Evolutionary conservation across 1,139 yeast species (phyloP).

Genomic region (Blastobotrys elegans): DNA sequence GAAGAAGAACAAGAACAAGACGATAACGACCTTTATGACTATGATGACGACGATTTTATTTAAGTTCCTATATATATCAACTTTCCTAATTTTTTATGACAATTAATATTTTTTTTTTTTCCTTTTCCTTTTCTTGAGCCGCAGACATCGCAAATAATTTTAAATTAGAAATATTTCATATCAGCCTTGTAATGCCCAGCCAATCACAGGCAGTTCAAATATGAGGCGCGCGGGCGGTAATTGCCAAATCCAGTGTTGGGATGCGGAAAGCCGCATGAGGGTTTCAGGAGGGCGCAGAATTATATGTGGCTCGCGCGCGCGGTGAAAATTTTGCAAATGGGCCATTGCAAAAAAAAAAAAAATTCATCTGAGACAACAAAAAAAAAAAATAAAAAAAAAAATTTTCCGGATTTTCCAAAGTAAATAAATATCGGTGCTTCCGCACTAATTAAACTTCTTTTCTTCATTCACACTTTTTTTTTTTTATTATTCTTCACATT

Average conservation of each 20-base stretch:
- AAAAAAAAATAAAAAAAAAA: no score
- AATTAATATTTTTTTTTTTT: constrained; percentile 1
- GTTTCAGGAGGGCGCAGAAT: no score
- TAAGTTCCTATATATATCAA: no score
- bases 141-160: no score
- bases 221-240: no score
- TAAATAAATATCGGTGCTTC: neutral
- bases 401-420: neutral
- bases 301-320: neutral
- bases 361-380: neutral
- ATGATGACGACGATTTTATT: constrained; percentile 5
- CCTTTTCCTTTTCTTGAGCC: no score
- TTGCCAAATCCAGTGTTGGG: neutral
- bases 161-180: neutral
- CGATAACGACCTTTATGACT: neutral
- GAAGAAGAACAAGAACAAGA: constrained; percentile 4
- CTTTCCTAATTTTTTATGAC: neutral
- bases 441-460: neutral
- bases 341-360: neutral
- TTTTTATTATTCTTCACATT: constrained; percentile 7
- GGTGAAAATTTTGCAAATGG: neutral
- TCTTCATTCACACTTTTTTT: constrained; percentile 7
- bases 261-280: neutral
- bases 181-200: neutral
- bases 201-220: neutral